phyloP scores from a whole-genome alignment of 2,329 filamentous ascomycete species.

The Trichoderma lentiforme region DNA sequence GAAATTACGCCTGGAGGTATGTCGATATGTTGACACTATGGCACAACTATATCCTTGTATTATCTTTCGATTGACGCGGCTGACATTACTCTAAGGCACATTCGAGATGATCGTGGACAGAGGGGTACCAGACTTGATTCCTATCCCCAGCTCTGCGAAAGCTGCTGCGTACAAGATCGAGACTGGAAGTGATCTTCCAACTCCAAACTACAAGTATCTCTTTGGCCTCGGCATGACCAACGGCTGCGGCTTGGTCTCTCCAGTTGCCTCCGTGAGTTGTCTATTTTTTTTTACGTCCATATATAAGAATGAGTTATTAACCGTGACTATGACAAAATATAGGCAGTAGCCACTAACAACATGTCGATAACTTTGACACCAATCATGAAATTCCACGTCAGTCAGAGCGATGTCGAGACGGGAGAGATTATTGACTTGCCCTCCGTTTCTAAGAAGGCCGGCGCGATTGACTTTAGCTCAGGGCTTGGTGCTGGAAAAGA shows the following conservation, averaged over 20 bases:
- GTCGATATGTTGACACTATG: neutral
- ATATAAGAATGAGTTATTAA: too few relatives aligned
- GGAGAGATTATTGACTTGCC: neutral
- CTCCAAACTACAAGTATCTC: neutral
- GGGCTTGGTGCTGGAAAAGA: neutral
- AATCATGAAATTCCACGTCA: neutral
- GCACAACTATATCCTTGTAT: neutral
- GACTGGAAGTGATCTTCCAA: neutral
- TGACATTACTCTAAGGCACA: neutral
- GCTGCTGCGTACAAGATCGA: neutral
- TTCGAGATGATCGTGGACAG: neutral
- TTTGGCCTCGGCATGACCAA: neutral
- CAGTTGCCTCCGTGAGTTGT: neutral
- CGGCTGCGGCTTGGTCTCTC: neutral
- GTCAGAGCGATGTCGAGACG: neutral
- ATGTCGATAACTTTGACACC: neutral
- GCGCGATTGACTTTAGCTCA: neutral
- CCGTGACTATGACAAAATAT: neutral
- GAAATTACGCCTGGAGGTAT: neutral
- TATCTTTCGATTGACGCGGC: fast-evolving
- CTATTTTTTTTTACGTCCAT: too few relatives aligned
- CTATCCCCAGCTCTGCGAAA: neutral
- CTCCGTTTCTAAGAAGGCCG: neutral
- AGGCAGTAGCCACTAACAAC: neutral
- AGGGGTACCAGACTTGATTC: neutral